Evolutionary conservation across 768 basidiomycete genomes (phyloP), one percentile per base, ranked within the genome.

Genomic region (Leucosporidium yakuticum): DNA sequence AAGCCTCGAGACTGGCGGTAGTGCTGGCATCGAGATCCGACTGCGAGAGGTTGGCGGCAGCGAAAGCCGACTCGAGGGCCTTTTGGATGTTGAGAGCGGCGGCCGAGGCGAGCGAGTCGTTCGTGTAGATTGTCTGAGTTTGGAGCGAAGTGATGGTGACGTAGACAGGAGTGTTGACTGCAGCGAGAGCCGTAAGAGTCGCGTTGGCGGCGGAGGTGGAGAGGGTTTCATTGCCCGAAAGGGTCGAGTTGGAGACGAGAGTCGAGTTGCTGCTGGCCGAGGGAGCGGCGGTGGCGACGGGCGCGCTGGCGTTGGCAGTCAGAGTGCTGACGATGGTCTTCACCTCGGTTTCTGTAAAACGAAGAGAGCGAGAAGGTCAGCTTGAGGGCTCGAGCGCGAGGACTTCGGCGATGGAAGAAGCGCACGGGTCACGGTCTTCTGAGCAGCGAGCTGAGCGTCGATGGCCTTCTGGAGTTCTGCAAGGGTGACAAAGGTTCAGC

Each of bases 181-280:
- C 31, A 77, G 78, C 27, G 77, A 81, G 29, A 77, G 80, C 63
- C 75, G 79, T 62, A 73, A 76, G 36, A 78, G 80, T 39, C 73
- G 80, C n/a, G 78, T 83, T 39, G 79, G 81, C 12, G n/a, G 60
- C 50, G 20, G 60, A 63, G 49, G 69, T 44, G 3, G 39, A 44
- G 39, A 44, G 39, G 39, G 39, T 44, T 8, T 15, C 39, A 15
- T 44, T 44, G 8, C 11, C 39, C 39, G 39, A 44, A 44, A 44
- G 39, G 39, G 39, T 44, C 39, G 39, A 44, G 39, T 44, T 70
- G 25, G 72, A 48, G 64, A 74, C 55, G 48, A 62, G 7, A 55
- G 73, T 62, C 32, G 69, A 60, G 27, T 62, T 63, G 75, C 81
- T 60, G 80, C 54, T 60, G 29, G 44, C 68, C 63, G 62, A 27